Evolutionary conservation across 2,329 filamentous ascomycete species (phyloP).

Genomic region (Phaeosphaeria sp.): DNA sequence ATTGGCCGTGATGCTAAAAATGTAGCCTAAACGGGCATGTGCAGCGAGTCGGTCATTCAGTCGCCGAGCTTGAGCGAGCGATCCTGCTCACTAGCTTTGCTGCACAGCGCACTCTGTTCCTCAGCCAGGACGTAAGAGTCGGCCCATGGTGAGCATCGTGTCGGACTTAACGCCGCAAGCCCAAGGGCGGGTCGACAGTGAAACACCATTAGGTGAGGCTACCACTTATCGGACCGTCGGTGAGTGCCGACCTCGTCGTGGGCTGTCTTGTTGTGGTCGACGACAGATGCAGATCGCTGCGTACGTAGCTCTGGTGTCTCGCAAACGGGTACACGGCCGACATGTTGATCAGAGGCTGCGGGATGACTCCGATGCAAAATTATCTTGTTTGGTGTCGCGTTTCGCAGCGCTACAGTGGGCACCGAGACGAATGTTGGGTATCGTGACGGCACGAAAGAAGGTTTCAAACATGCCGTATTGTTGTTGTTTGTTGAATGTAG

Average conservation of each 20-base stretch:
- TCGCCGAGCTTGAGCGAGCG: slow-evolving; percentile 6
- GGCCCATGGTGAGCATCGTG: background rate
- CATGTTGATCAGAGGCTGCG: background rate
- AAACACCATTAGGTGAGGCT: slow-evolving; percentile 10
- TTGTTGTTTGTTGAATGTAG: slow-evolving; percentile 11
- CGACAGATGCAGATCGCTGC: slow-evolving; percentile 3
- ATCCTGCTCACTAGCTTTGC: background rate
- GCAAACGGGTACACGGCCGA: background rate
- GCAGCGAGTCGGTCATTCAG: slow-evolving; percentile 3
- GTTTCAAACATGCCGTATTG: background rate
- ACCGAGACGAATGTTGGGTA: slow-evolving; percentile 9
- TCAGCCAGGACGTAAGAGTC: background rate
- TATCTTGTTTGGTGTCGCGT: slow-evolving; percentile 6
- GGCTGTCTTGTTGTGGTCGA: background rate
- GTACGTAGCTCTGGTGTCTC: slow-evolving; percentile 3
- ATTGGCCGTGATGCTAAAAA: slow-evolving; percentile 1
- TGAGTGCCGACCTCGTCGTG: slow-evolving; percentile 1
- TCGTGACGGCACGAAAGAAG: background rate
- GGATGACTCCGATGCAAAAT: slow-evolving; percentile 3
- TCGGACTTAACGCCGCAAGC: background rate
- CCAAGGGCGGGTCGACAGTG: slow-evolving; percentile 1
- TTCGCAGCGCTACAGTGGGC: slow-evolving; percentile 9
- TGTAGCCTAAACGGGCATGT: slow-evolving; percentile 5
- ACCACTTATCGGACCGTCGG: slow-evolving; percentile 10
- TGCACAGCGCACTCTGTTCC: slow-evolving; percentile 1